Base-by-base conservation (phyloP, 2,329 filamentous ascomycete genomes). In the Zarea fungicola region DNA sequence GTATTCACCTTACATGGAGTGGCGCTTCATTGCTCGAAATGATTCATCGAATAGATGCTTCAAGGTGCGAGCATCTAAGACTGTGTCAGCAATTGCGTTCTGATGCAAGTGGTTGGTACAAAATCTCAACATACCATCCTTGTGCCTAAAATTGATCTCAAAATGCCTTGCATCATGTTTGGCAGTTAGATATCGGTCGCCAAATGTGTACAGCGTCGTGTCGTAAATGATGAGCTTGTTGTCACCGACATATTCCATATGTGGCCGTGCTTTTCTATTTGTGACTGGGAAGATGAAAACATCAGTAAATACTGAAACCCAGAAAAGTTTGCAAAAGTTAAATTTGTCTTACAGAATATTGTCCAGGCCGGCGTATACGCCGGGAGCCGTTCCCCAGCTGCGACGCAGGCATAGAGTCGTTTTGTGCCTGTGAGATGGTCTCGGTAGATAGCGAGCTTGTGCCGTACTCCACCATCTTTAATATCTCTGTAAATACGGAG, bases 291-390 rank as follows among this genome's bases (percentile, higher is more conserved):
- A 11, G n/a, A 23, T 35, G 32, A 16, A 7, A 35, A 18, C 19
- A 35, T 35, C 14, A 21, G 7, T 39, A 10, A 22, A 19, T 2
- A 48, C 18, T 6, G 23, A 14, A 34, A n/a, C 4, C 16, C 2
- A 7, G 16, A 16, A 21, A 37, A n/a, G n/a, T n/a, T n/a, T n/a
- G n/a, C n/a, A n/a, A n/a, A n/a, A n/a, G n/a, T n/a, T n/a, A n/a
- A n/a, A n/a, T n/a, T n/a, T n/a, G n/a, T n/a, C 42, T 41, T 13
- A 48, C 50, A 48, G 11, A 52, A 48, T 26, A 52, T 48, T 5
- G 45, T 52, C 50, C 50, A 52, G 6, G 50, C 50, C 5, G 50
- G 50, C 6, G 25, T 18, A 19, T 36, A 25, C 10, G 44, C 39
- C n/a, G 32, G 37, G 11, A 35, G 11, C 18, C 26, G 39, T 25